Percentiles rank a stretch among this genome's conserved stretches.
phyloP scores from a whole-genome alignment of 176 grass and related monocot genomes.

The Themeda triandra region DNA sequence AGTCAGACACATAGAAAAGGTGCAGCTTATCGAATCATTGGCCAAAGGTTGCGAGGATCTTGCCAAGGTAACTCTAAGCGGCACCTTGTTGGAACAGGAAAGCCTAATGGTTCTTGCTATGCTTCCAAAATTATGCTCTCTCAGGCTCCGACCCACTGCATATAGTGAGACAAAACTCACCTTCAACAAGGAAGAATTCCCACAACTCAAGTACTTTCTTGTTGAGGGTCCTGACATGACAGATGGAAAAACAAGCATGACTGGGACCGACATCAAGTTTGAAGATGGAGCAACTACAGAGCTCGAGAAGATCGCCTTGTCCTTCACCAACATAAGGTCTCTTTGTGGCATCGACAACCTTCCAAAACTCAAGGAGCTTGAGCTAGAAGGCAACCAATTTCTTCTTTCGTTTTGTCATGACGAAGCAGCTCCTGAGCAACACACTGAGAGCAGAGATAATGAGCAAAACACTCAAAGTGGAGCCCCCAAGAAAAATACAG shows the following conservation, averaged over 20 bases:
- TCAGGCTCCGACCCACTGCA: background rate
- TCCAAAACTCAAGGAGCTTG: background rate
- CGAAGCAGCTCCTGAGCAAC: background rate
- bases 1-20: background rate
- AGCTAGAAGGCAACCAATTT: background rate
- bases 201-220: background rate
- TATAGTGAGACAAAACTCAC: background rate
- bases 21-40: background rate
- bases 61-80: constrained; percentile 16
- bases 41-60: background rate
- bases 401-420: background rate
- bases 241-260: background rate
- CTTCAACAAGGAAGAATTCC: background rate
- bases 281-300: background rate
- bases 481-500: background rate
- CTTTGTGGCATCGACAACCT: background rate
- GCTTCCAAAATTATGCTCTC: background rate
- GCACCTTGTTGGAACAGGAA: background rate
- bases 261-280: background rate
- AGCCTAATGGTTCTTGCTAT: background rate
- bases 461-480: background rate
- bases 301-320: background rate
- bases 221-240: background rate
- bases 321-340: background rate
- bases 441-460: too few species aligned